Base-by-base conservation (phyloP, 345 rosid species). In the Toxicodendron radicans region DNA sequence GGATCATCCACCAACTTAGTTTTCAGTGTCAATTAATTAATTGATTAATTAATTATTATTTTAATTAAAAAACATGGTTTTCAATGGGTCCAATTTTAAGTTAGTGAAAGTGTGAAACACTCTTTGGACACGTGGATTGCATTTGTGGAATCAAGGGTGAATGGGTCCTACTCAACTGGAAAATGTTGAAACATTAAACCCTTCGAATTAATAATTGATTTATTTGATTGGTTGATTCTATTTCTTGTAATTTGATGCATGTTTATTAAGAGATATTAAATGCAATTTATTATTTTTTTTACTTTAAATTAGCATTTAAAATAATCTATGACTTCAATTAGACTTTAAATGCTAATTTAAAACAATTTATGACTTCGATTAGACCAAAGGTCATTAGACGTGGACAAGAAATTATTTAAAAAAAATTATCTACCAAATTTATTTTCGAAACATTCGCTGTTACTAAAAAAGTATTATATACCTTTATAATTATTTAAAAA, bases 1-100 rank as follows among this genome's bases (percentile, higher is more conserved):
- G 20, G 16, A 70, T 24, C 43, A 58, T 45, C 56, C 38, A 58
- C 64, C 24, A 9, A 16, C 57, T 48, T 41, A 64, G 16, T 21
- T 57, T 38, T 57, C 73, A 38, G 62, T 56, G 63, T 61, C 46
- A 43, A 41, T 23, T 30, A 20, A 27, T 27, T 2, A 27, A 32
- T 32, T 27, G 24, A 64, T 74, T 74, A 14, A 70, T 32, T 32
- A 32, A 32, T 32, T 32, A 32, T 32, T 35, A 3, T 35, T 35
- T 5, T 35, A 35, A 35, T 35, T 38, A 38, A 38, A 49, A 58
- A 32, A 27, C 16, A 11, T 2, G 54, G 27, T 32, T 54, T 64
- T 30, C 20, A 58, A 20, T 54, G 57, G 76, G 79, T 46, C 66
- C 61, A 56, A 52, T 24, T 16, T n/a, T 24, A 60, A 60, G 76